phyloP scores from a whole-genome alignment of 2,329 filamentous ascomycete species.

The Torrubiella hemipterigena region DNA sequence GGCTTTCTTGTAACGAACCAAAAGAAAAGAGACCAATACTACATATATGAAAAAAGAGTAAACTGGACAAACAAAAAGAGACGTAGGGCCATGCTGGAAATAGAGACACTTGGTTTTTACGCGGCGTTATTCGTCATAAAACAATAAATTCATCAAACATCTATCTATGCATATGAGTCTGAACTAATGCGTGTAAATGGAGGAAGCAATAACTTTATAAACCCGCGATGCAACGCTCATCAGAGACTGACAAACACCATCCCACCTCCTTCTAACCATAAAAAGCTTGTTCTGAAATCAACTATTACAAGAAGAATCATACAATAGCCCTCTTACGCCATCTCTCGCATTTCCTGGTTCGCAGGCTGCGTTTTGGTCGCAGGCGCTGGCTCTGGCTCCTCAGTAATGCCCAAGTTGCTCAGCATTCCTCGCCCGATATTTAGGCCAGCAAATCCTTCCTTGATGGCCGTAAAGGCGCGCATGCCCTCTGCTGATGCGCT shows the following conservation, averaged over 20 bases:
- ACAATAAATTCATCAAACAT: neutral
- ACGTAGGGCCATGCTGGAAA: too few relatives aligned
- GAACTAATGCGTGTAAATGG: too few relatives aligned
- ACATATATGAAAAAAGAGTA: slow-evolving; percentile 3
- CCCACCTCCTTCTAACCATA: too few relatives aligned
- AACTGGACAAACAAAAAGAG: neutral
- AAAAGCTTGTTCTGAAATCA: too few relatives aligned
- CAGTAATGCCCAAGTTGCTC: slow-evolving; percentile 16
- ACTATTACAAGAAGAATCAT: too few relatives aligned
- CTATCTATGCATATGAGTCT: too few relatives aligned
- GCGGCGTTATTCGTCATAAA: neutral
- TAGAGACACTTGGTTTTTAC: neutral
- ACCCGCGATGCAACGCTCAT: too few relatives aligned
- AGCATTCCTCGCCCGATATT: slow-evolving; percentile 36
- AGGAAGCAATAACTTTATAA: too few relatives aligned
- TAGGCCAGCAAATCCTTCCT: slow-evolving; percentile 35
- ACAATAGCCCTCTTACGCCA: slow-evolving; percentile 34
- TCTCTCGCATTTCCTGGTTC: slow-evolving; percentile 32
- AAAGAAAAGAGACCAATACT: slow-evolving; percentile 6
- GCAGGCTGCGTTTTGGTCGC: slow-evolving; percentile 12
- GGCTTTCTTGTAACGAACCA: slow-evolving; percentile 58
- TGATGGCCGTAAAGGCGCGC: slow-evolving; percentile 31
- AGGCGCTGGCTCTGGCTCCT: slow-evolving; percentile 11
- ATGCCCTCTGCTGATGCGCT: slow-evolving; percentile 32
- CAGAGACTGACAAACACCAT: too few relatives aligned